phyloP scores from a whole-genome alignment of 805 yeast species.

The Saturnispora halmiae region DNA sequence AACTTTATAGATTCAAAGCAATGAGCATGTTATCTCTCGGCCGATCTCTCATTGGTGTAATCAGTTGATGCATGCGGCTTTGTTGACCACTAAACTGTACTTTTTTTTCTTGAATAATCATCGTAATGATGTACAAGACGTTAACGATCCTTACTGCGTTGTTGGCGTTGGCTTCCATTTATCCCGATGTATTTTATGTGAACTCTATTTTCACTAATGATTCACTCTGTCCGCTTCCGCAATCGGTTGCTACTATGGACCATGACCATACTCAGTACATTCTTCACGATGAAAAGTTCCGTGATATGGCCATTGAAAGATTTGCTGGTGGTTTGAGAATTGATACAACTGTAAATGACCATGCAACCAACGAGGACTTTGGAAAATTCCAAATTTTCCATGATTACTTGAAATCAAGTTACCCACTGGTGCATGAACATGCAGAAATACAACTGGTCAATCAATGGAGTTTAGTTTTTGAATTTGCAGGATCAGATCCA shows the following conservation, averaged over 20 bases:
- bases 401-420: conserved; percentile 25
- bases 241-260: conserved; percentile 11
- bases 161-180: not conserved
- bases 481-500: conserved; percentile 48
- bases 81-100: too few relatives aligned
- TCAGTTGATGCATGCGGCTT: too few relatives aligned
- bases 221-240: conserved; percentile 40
- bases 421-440: conserved; percentile 40
- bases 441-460: conserved; percentile 48
- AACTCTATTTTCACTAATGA: conserved; percentile 2
- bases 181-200: conserved; percentile 8
- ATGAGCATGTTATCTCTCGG: not conserved
- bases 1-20: conserved; percentile 12
- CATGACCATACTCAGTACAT: conserved; percentile 21
- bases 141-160: not conserved
- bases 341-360: conserved; percentile 37
- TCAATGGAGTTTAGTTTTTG: conserved; percentile 52
- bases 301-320: conserved; percentile 31
- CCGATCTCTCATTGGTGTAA: too few relatives aligned
- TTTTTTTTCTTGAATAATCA: too few relatives aligned
- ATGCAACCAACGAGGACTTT: conserved; percentile 13
- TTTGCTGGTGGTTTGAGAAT: conserved; percentile 43
- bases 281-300: conserved; percentile 28
- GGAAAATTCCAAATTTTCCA: conserved; percentile 19
- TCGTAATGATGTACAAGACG: not conserved